A percentile compares a stretch with the other conserved stretches of the same genome.
These are phyloP conservation scores for Fonsecaea erecta DNA, from an alignment of 2,329 filamentous ascomycete species.

Conservation along the genomic window DNA sequence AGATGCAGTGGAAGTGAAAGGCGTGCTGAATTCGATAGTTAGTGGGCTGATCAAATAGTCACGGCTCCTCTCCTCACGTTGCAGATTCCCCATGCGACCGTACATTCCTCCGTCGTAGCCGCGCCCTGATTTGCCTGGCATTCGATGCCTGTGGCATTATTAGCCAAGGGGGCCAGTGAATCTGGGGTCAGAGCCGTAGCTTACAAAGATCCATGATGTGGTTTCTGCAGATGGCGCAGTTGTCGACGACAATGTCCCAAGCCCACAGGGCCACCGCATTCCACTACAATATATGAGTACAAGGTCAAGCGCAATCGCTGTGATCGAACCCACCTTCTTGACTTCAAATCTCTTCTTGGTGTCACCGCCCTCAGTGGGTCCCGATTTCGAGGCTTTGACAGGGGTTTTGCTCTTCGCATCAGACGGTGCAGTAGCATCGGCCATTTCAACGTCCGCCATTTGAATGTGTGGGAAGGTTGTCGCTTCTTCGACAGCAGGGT, in stretches of 20 bases:
- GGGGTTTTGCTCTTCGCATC: conserved; percentile 60
- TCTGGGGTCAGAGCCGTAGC: conserved; percentile 40
- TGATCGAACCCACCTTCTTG: conserved; percentile 75
- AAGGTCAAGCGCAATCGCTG: conserved; percentile 47
- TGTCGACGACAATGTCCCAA: conserved; percentile 99
- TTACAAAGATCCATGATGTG: conserved; percentile 99
- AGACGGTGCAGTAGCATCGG: conserved; percentile 68
- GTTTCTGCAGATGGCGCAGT: conserved; percentile 98
- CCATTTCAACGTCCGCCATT: conserved; percentile 98
- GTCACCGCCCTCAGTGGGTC: conserved; percentile 59
- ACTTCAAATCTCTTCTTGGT: conserved; percentile 96
- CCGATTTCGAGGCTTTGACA: conserved; percentile 62
- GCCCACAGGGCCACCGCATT: conserved; percentile 98
- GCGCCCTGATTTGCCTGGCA: conserved; percentile 99
- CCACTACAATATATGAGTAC: conserved; percentile 67
- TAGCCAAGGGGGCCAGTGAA: conserved; percentile 1
- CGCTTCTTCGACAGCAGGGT: conserved; percentile 15
- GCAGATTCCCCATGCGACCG: conserved; percentile 98
- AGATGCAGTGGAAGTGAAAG: conserved; percentile 99
- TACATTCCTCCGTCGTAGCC: conserved; percentile 96
- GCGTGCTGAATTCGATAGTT: conserved; percentile 70
- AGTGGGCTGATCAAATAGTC: conserved; percentile 15
- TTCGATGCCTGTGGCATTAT: conserved; percentile 72
- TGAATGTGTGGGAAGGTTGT: conserved; percentile 21
- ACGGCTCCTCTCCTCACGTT: conserved; percentile 68